These are phyloP conservation scores for Fragaria nilgerrensis DNA, from an alignment of 306 rosid species.

Conservation along the genomic window DNA sequence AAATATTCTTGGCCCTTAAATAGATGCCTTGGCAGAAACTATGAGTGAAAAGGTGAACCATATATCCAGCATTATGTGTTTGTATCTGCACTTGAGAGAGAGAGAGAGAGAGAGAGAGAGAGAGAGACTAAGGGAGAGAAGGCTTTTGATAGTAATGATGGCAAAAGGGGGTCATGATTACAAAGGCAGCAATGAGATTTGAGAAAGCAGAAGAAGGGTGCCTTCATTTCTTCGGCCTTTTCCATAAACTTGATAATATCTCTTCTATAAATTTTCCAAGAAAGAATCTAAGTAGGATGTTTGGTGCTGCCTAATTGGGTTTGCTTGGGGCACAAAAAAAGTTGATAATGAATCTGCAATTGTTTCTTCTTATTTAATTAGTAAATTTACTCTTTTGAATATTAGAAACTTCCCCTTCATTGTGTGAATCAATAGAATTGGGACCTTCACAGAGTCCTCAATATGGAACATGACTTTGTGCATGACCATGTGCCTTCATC, in stretches of 20 bases:
- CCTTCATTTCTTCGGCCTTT: constrained; percentile 29
- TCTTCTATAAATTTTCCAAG: neutral
- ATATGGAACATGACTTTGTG: constrained; percentile 8
- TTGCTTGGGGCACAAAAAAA: neutral
- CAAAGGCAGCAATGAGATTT: constrained; percentile 52
- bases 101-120: constrained; percentile 8
- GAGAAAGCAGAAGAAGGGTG: constrained; percentile 39
- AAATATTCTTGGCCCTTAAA: constrained; percentile 20
- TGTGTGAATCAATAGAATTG: constrained; percentile 14
- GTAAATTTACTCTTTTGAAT: constrained; percentile 9
- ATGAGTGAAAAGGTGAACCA: constrained; percentile 6
- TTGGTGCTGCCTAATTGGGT: constrained; percentile 11
- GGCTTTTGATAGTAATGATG: constrained; percentile 69
- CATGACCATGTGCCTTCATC: constrained; percentile 20
- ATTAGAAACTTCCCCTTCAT: constrained; percentile 38
- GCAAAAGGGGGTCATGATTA: constrained; percentile 64
- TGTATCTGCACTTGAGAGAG: constrained; percentile 13
- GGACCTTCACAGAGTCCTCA: constrained; percentile 7
- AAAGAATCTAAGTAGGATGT: neutral
- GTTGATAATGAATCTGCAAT: neutral
- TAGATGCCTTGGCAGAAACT: neutral
- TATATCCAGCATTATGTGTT: neutral
- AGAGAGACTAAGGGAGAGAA: constrained; percentile 8
- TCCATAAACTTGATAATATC: constrained; percentile 12
- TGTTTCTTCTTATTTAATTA: neutral